phyloP scores from a whole-genome alignment of 805 yeast genomes.

The Myxozyma nipponensis region DNA sequence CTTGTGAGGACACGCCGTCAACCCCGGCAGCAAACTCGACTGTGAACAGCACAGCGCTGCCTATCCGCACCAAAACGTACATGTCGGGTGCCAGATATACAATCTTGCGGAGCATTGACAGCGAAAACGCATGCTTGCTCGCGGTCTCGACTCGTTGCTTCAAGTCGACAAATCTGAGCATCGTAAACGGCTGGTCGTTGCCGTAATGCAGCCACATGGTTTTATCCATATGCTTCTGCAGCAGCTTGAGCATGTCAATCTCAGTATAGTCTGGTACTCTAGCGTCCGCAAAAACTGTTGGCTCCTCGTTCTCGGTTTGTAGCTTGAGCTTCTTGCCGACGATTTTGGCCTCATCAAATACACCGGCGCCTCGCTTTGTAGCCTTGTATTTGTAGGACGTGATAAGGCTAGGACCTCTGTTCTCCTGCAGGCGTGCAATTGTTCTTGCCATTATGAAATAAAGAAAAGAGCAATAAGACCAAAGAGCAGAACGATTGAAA shows the following conservation, averaged over 20 bases:
- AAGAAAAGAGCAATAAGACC: neutral
- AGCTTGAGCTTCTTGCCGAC: neutral
- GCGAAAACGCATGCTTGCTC: neutral
- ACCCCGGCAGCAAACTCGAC: neutral
- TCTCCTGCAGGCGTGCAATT: neutral
- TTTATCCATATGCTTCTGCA: neutral
- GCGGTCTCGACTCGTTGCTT: neutral
- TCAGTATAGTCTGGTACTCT: neutral
- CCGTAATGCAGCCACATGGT: neutral
- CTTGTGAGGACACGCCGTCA: neutral
- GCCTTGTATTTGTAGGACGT: neutral
- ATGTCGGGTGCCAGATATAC: neutral
- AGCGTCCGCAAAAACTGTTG: neutral
- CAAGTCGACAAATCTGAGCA: neutral
- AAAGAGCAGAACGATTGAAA: neutral
- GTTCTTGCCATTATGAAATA: neutral
- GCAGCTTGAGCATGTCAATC: neutral
- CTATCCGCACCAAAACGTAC: neutral
- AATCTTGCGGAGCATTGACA: neutral
- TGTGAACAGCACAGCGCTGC: neutral
- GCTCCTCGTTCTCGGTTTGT: neutral
- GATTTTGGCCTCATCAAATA: neutral
- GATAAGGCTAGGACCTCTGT: neutral
- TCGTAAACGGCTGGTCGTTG: neutral
- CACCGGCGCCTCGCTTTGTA: neutral